These are phyloP conservation scores for Austroboletus novae-zelandiae DNA, from an alignment of 1,284 basidiomycete genomes.

Conservation along the genomic window DNA sequence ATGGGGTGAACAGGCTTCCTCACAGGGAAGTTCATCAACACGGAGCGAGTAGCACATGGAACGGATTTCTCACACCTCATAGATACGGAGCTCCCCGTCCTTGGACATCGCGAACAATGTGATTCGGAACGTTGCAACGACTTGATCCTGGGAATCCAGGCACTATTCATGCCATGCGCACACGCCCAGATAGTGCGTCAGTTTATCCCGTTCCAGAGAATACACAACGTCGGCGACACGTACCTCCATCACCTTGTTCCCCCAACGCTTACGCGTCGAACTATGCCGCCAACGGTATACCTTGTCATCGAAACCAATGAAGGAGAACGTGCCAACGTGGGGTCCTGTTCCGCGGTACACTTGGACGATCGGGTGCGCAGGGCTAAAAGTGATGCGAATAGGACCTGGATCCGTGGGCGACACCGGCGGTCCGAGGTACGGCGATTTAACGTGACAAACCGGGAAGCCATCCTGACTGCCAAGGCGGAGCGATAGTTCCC, in stretches of 20 bases:
- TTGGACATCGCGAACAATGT: conserved; percentile 31
- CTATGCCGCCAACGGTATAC: conserved; percentile 26
- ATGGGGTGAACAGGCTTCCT: conserved; percentile 22
- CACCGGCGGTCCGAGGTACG: conserved; percentile 28
- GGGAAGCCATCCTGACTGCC: conserved; percentile 18
- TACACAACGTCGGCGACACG: not conserved
- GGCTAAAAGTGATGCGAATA: conserved; percentile 16
- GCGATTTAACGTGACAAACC: conserved; percentile 27
- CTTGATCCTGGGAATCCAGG: conserved; percentile 15
- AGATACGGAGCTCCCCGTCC: conserved; percentile 31
- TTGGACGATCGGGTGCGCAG: conserved; percentile 7
- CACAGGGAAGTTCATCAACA: conserved; percentile 7
- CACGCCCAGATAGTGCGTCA: not conserved
- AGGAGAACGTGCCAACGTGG: conserved; percentile 13
- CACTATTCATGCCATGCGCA: conserved; percentile 17
- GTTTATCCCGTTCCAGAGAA: not conserved
- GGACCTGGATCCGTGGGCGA: conserved; percentile 12
- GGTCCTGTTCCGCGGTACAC: conserved; percentile 11
- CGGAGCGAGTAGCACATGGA: too few species aligned
- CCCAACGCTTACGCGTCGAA: conserved; percentile 4
- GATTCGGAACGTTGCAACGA: conserved; percentile 34
- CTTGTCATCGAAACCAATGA: conserved; percentile 23
- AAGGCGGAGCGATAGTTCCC: conserved; percentile 23
- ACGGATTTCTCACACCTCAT: conserved; percentile 23
- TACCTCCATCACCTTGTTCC: conserved; percentile 2